Base-by-base conservation (phyloP, 805 yeast species). In the Sugiyamaella chiloensis region DNA sequence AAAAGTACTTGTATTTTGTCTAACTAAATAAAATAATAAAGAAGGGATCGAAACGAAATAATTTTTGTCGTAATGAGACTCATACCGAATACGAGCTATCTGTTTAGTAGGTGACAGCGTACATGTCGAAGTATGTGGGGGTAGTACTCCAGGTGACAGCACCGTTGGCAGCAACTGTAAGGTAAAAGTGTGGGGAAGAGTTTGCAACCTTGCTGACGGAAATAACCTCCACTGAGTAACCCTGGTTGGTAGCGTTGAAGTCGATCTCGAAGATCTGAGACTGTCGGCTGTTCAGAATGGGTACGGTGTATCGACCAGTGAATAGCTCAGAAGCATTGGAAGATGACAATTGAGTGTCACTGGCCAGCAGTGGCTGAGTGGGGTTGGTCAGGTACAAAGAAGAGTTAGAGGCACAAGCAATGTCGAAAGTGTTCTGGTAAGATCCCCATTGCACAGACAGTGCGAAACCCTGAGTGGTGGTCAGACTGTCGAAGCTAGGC, bases 141-240 rank as follows among this genome's bases (percentile, higher is more conserved):
- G 43, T 44, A 16, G 48, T 26, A 20, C 43, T 37, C 48, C 48
- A 44, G 27, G 48, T 44, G 20, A 39, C 48, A 4, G 43, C 48
- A 14, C 48, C 48, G 16, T 23, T 39, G 24, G 24, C 30, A 4
- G 48, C 35, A 16, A 44, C 48, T 11, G 48, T 30, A 9, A 44
- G 17, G 37, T 44, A 44, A 27, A 16, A 17, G 17, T 20, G 16
- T 16, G 47, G 47, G 17, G 47, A 21, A 5, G 29, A n/a, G 5
- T 32, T 21, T 3, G 26, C 21, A 21, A 42, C 39, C 36, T 16
- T 17, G 21, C 24, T 19, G 42, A 23, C 27, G 11, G 34, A 24
- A 4, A 35, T 34, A 14, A 34, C 40, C 26, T 34, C 31, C 14
- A 43, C 12, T 17, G 47, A 21, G 41, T 43, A 43, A 4, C 47